Conservation (phyloP, 1,284 basidiomycete species). For the Apiotrichum sp. region DNA sequence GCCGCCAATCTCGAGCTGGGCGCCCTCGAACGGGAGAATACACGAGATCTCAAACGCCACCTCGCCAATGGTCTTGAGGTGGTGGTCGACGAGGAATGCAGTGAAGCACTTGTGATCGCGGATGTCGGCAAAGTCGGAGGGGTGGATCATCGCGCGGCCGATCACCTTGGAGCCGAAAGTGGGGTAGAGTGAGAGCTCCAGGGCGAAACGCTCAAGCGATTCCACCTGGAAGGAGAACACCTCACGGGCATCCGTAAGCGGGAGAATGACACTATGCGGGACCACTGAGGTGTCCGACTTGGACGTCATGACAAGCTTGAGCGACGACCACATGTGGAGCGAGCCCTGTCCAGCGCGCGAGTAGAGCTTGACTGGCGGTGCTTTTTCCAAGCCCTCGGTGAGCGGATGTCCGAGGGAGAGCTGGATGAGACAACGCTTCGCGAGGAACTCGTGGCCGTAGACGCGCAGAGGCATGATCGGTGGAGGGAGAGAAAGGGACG, state of each 20-base stretch:
- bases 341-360: conserved; percentile 45
- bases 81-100: conserved; percentile 83
- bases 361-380: conserved; percentile 52
- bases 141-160: conserved; percentile 82
- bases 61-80: conserved; percentile 91
- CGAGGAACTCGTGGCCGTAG: conserved; percentile 55
- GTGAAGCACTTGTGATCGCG: conserved; percentile 56
- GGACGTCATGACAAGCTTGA: conserved; percentile 89
- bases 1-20: conserved; percentile 92
- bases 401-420: conserved; percentile 72
- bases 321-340: conserved; percentile 56
- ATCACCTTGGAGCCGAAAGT: conserved; percentile 98
- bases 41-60: conserved; percentile 84
- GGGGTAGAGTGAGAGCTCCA: conserved; percentile 95
- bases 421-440: conserved; percentile 80
- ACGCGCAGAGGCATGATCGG: conserved; percentile 79
- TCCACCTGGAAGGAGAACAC: conserved; percentile 85
- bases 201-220: conserved; percentile 63
- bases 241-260: conserved; percentile 71
- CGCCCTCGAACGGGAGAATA: conserved; percentile 84
- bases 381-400: conserved; percentile 34
- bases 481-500: conserved; percentile 86
- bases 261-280: conserved; percentile 81
- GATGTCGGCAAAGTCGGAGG: conserved; percentile 62
- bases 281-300: conserved; percentile 73